Evolutionary conservation across 192 early-diverging fungal species (phyloP).

Genomic region (Backusella tuberculispora): DNA sequence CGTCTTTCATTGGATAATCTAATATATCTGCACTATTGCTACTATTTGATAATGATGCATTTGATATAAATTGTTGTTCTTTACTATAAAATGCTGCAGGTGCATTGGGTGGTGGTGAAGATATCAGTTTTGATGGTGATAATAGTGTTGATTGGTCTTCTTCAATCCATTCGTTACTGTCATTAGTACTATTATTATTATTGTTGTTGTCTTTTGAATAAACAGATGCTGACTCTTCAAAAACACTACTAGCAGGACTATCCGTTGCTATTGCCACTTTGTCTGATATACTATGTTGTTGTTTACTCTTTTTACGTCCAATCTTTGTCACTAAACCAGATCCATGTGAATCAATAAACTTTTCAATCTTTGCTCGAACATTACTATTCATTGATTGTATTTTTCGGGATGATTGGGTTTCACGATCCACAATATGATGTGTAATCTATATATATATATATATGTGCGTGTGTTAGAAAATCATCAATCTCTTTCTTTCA

Average conservation of each 20-base stretch:
- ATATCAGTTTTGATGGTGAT: not conserved
- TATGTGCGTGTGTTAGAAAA: not conserved
- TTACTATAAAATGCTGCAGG: not conserved
- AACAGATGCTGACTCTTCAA: not conserved
- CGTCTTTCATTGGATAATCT: not conserved
- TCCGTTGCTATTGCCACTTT: slow-evolving; percentile 6
- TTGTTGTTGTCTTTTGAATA: not conserved
- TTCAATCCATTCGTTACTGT: not conserved
- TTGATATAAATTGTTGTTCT: too few relatives aligned
- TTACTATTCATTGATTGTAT: slow-evolving; percentile 41
- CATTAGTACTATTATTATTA: too few relatives aligned
- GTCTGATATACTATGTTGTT: not conserved
- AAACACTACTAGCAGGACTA: slow-evolving; percentile 24
- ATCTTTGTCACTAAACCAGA: slow-evolving; percentile 24
- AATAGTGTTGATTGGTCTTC: too few relatives aligned
- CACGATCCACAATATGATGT: slow-evolving; percentile 56
- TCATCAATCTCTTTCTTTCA: not conserved
- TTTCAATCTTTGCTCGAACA: slow-evolving; percentile 52
- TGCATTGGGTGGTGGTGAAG: not conserved
- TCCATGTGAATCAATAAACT: slow-evolving; percentile 49
- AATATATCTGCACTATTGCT: not conserved
- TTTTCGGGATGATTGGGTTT: slow-evolving; percentile 48
- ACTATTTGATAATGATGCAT: too few relatives aligned
- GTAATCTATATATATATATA: slow-evolving; percentile 44
- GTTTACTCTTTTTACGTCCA: slow-evolving; percentile 15